Evolutionary conservation across 768 basidiomycete species (phyloP), one percentile per base, ranked within the genome.

Genomic region (Gymnopilus junonius): DNA sequence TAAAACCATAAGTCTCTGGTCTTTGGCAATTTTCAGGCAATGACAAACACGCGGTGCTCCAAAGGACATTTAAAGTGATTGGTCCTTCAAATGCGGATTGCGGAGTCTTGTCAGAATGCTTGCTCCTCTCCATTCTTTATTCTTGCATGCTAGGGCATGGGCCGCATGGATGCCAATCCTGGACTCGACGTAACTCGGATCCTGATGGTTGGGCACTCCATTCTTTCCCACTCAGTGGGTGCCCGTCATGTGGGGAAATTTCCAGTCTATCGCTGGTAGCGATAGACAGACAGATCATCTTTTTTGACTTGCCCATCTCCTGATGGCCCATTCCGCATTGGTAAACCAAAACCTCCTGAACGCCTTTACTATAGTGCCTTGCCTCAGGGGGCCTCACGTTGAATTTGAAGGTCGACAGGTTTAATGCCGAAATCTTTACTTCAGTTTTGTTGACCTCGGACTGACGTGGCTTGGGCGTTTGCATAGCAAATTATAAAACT

Each of bases 271-370:
- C 37, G 35, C 35, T 40, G 27, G 23, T 25, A 25, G 7, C 10
- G 39, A 55, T 55, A 27, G 54, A 40, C 54, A 55, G 54, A 55
- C 29, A 23, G 54, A 55, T 55, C 37, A 23, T 37, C 40, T 37
- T 55, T 32, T 39, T 20, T 23, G 25, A 8, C 39, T 39, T 40
- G 54, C 23, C 29, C 17, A 51, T 42, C 29, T 31, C 29, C 27
- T 51, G 48, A 51, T 31, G 31, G 48, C 29, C 8, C 8, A 12
- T 51, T 42, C 40, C 4, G 17, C 48, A 51, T 29, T 51, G 8
- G 17, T 51, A 5, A 29, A 23, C 12, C 27, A n/a, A 31, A 5
- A 25, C 23, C 45, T 45, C 20, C 20, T 27, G 48, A 51, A 51
- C n/a, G 29, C 10, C 10, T 32, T 32, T 51, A 7, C 15, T n/a